Evolutionary conservation across 345 rosid genomes (phyloP), one percentile per base, ranked within the genome.

Genomic region (Psidium friedrichsthalianum): DNA sequence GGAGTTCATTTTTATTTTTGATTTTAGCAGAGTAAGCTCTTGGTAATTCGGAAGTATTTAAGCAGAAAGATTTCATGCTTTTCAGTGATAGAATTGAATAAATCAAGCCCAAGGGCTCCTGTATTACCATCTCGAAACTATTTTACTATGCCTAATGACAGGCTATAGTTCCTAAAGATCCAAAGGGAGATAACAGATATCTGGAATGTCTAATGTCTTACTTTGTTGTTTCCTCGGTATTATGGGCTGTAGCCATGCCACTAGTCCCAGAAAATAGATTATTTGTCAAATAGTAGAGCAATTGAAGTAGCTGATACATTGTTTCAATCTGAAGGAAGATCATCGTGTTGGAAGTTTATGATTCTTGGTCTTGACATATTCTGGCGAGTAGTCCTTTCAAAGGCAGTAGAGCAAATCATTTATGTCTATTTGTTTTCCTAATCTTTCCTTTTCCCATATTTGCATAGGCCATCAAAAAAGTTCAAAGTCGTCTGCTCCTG

Each of bases 401-500:
- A 81, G 36, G 54, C 36, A 47, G 52, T 24, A 25, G 52, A 49
- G 55, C 18, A 81, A 49, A 42, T 61, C 81, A 36, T 84, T 57
- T 84, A 42, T 61, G 58, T 64, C 56, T 5, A 55, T 21, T 54
- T 42, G 18, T 64, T 29, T 53, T 69, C 40, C 44, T 59, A 51
- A 59, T 29, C 32, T 52, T 58, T 83, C 55, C 52, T 81, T 21
- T 56, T 14, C 42, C 42, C 13, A 51, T 22, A 36, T 69, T 69
- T 36, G 47, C 80, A 18, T 55, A 87, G 88, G 86, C 22, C 76
- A 59, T 59, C 86, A 47, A 56, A 91, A 91, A 84, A 85, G 86
- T 83, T 69, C 89, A 53, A 91, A 90, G 87, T 89, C 84, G 16
- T 69, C 92, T 36, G 88, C 90, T 82, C 92, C 89, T 36, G 87